Conservation (phyloP, 306 rosid species). For the Inga leiocalycina region DNA sequence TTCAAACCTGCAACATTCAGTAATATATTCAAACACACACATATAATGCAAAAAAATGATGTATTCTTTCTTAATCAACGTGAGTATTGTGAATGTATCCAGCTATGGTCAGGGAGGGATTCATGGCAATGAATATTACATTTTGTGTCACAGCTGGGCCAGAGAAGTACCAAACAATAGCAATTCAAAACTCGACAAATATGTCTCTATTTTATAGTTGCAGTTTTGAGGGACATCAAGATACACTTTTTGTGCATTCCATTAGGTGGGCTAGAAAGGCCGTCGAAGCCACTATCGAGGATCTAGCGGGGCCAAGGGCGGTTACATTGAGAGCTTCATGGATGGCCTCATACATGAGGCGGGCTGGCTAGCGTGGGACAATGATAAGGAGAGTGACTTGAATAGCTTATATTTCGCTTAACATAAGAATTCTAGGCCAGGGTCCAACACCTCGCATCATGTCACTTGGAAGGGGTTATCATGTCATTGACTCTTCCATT, state of each 20-base stretch:
- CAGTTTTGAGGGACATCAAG: slow-evolving; percentile 69
- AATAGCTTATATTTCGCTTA: slow-evolving; percentile 67
- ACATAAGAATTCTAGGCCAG: slow-evolving; percentile 60
- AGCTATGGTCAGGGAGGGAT: too few species aligned
- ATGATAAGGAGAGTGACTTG: slow-evolving; percentile 40
- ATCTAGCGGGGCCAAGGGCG: slow-evolving; percentile 12
- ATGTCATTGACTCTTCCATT: slow-evolving; percentile 52
- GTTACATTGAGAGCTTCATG: slow-evolving; percentile 10
- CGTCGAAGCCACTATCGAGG: slow-evolving; percentile 71
- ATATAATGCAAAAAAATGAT: too few species aligned
- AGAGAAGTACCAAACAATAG: too few species aligned
- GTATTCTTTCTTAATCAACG: too few species aligned
- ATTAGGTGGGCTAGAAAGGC: slow-evolving; percentile 59
- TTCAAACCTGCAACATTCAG: too few species aligned
- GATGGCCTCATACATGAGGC: slow-evolving; percentile 33
- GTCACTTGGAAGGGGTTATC: slow-evolving; percentile 60
- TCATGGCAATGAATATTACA: too few species aligned
- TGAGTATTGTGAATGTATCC: background rate
- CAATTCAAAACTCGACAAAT: too few species aligned
- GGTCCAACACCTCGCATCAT: slow-evolving; percentile 50
- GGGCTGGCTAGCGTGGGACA: slow-evolving; percentile 78
- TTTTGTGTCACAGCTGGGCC: too few species aligned
- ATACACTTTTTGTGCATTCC: slow-evolving; percentile 68
- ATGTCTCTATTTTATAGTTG: too few species aligned
- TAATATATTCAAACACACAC: too few species aligned